Evolutionary conservation across 306 rosid species (phyloP).

Genomic region (Senna siamea): DNA sequence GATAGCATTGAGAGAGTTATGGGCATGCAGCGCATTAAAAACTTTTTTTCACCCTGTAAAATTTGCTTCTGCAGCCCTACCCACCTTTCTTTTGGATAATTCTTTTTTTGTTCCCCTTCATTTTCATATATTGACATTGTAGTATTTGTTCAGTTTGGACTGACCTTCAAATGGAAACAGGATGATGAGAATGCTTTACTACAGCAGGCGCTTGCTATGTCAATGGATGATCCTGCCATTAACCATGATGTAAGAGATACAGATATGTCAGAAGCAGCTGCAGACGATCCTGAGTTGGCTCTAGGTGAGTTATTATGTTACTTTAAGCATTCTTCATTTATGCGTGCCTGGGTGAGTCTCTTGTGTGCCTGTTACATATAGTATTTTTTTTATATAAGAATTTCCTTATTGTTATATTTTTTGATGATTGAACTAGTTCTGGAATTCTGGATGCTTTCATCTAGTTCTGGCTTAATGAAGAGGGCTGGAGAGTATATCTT

Average conservation of each 20-base stretch:
- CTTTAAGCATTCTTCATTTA: slow-evolving; percentile 29
- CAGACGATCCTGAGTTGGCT: slow-evolving; percentile 88
- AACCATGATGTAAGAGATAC: slow-evolving; percentile 67
- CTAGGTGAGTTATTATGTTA: slow-evolving; percentile 59
- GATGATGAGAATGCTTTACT: slow-evolving; percentile 82
- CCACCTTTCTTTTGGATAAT: slow-evolving; percentile 23
- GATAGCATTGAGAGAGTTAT: not conserved
- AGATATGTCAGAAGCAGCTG: slow-evolving; percentile 80
- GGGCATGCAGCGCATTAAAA: not conserved
- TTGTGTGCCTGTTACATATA: not conserved
- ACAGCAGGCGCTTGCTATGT: slow-evolving; percentile 98
- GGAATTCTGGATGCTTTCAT: too few relatives aligned
- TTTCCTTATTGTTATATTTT: too few relatives aligned
- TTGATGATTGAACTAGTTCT: too few relatives aligned
- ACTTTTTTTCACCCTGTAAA: not conserved
- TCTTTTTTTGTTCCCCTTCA: not conserved
- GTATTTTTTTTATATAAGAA: slow-evolving; percentile 27
- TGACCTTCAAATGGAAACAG: slow-evolving; percentile 39
- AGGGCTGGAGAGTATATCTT: slow-evolving; percentile 12
- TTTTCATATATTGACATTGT: slow-evolving; percentile 1
- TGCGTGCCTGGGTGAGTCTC: slow-evolving; percentile 4
- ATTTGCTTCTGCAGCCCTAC: not conserved
- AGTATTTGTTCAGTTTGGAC: slow-evolving; percentile 19
- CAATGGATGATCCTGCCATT: slow-evolving; percentile 84
- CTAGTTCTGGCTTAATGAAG: slow-evolving; percentile 9